Base-by-base conservation (phyloP, 2,329 filamentous ascomycete genomes). In the Trichoderma brevicompactum region DNA sequence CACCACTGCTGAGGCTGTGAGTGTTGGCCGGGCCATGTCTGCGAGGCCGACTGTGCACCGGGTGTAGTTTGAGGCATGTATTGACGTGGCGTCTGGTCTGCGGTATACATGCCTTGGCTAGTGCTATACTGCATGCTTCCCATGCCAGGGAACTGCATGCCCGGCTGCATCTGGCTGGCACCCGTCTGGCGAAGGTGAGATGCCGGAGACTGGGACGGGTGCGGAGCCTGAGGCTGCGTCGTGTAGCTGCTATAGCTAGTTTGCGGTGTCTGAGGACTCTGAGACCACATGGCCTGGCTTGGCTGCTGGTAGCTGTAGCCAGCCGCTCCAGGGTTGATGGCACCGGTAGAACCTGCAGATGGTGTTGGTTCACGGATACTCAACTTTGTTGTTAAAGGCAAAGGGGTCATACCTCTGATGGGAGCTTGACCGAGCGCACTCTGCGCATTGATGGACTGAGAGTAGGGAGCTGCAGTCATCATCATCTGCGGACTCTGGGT, bases 381-480 rank as follows among this genome's bases (percentile, higher is more conserved):
- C 76, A 91, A 86, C 73, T 90, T 85, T 78, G 76, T 77, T 70
- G 75, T 43, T 41, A 43, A 34, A 52, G 48, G 74, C 70, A 68
- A 73, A 62, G 69, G 86, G 68, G 86, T 85, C 79, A 90, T 88
- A 74, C 85, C 84, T 78, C 91, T 87, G 76, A 92, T 87, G 28
- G 82, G 88, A 28, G 92, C 89, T 74, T 92, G 90, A 36, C 85
- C 85, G 74, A 93, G 87, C 44, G 89, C 83, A 73, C 87, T 89
- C 73, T 91, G 91, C 41, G 89, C 85, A 73, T 91, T 88, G 58
- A 89, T 82, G 62, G 91, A 85, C 73, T 89, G 90, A 62, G 89
- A 87, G 77, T 93, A 96, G 1, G 86, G 82, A 68, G 80, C 85
- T 70, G 77, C 85, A 70, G 84, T 83, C 83, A 87, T 87, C 84